Evolutionary conservation across 176 grass and related monocot species (phyloP).

Genomic region (Aegilops bicornis): DNA sequence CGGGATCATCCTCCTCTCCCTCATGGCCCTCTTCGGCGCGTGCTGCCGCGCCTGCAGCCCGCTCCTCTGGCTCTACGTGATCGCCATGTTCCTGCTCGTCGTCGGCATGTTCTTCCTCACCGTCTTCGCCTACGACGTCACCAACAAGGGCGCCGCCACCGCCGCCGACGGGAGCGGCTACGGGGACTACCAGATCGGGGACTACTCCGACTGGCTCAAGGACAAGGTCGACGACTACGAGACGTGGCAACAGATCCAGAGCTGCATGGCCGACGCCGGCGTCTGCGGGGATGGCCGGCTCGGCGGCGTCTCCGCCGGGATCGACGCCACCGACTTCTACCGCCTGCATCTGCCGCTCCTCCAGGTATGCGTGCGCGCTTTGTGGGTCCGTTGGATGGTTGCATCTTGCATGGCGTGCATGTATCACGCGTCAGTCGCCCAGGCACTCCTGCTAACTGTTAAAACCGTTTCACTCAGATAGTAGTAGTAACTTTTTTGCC

Average conservation of each 20-base stretch:
- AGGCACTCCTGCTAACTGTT: neutral
- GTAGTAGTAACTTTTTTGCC: too few relatives aligned
- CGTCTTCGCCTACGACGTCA: conserved; percentile 51
- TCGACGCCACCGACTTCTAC: conserved; percentile 55
- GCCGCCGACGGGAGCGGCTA: conserved; percentile 45
- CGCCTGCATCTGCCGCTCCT: conserved; percentile 51
- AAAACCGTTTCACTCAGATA: neutral
- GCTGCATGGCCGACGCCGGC: conserved; percentile 52
- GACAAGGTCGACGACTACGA: conserved; percentile 45
- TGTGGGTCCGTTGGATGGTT: neutral
- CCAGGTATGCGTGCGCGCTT: conserved; percentile 42
- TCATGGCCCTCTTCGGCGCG: conserved; percentile 52
- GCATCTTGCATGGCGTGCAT: neutral
- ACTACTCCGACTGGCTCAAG: conserved; percentile 77
- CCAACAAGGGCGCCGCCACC: conserved; percentile 49
- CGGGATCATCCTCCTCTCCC: conserved; percentile 51
- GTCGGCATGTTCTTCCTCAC: conserved; percentile 60
- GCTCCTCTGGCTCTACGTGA: conserved; percentile 62
- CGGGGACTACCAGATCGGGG: conserved; percentile 55
- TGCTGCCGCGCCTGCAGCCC: conserved; percentile 46
- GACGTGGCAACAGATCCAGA: conserved; percentile 54
- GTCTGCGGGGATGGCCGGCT: conserved; percentile 44
- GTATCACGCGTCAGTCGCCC: neutral
- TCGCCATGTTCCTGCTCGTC: conserved; percentile 51
- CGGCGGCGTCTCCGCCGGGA: conserved; percentile 5